Base-by-base conservation (phyloP, 2,329 filamentous ascomycete genomes). In the Exophiala viscosa region DNA sequence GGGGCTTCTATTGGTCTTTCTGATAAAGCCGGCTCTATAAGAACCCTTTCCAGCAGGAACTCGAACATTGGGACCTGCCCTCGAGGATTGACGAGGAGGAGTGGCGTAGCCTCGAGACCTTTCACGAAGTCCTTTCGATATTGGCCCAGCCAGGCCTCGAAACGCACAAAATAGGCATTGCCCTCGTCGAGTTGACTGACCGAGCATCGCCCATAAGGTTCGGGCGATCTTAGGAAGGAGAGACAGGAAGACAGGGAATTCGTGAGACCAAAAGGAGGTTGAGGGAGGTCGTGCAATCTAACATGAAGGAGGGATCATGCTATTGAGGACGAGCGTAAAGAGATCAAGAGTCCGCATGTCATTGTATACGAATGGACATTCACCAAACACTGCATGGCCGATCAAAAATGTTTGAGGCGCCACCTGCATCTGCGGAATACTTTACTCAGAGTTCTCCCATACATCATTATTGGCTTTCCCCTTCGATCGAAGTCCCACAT, bases 161-260 rank as follows among this genome's bases (percentile, higher is more conserved):
- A 73, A 69, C 28, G 67, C 60, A 64, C 71, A 73, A 58, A 73
- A 65, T 34, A 74, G 65, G 67, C 73, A 75, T 63, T 63, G 63
- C 18, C 53, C 46, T 48, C 46, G 35, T 47, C 44, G 39, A 33
- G 46, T 52, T 10, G 53, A 49, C 13, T 40, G 41, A 44, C 50
- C 32, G 34, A 56, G 50, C 56, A 59, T 59, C 11, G 47, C 56
- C n/a, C 18, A 17, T n/a, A 9, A 32, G 40, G 42, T 3, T 4
- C 40, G 18, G 14, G 34, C 34, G 34, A 15, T 13, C 34, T 36
- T 36, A 5, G 7, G 14, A 36, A 36, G 34, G 34, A 36, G 40
- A 42, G 40, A 13, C n/a, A 42, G 40, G n/a, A 42, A 13, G 9
- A 13, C 13, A 31, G 18, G 20, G 38, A 48, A 9, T 9, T 18